A percentile compares a stretch with the other conserved stretches of the same genome.
phyloP scores from a whole-genome alignment of 2,329 filamentous ascomycete species.

The Exophiala xenobiotica region DNA sequence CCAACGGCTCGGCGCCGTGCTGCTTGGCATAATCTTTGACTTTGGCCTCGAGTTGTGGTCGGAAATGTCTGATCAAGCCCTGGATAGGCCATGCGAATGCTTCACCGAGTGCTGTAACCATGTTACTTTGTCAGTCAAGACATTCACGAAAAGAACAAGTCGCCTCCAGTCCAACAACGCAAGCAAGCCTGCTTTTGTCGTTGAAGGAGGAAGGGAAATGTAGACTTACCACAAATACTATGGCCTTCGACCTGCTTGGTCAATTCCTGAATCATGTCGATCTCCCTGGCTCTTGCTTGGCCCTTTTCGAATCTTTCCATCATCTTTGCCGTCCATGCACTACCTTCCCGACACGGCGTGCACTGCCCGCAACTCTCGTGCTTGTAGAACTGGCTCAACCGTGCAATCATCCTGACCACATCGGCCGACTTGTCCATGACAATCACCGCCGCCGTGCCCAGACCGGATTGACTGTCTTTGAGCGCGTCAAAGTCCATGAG shows the following conservation, averaged over 20 bases:
- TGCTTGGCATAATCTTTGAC: slow-evolving; percentile 77
- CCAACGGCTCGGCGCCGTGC: slow-evolving; percentile 69
- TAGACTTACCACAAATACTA: slow-evolving; percentile 83
- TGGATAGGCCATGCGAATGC: slow-evolving; percentile 98
- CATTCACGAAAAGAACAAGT: too few relatives aligned
- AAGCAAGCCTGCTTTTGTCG: background rate
- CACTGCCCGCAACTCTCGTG: slow-evolving; percentile 98
- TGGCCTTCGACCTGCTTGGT: slow-evolving; percentile 99
- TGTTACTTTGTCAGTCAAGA: slow-evolving; percentile 33
- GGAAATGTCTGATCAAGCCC: slow-evolving; percentile 96
- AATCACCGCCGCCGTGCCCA: slow-evolving; percentile 95
- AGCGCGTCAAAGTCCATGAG: slow-evolving; percentile 98
- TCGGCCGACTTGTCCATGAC: slow-evolving; percentile 99
- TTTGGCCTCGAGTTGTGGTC: slow-evolving; percentile 88
- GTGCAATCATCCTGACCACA: slow-evolving; percentile 88
- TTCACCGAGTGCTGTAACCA: slow-evolving; percentile 73
- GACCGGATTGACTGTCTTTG: slow-evolving; percentile 95
- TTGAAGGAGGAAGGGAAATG: slow-evolving; percentile 9
- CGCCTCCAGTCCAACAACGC: too few relatives aligned
- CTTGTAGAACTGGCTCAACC: slow-evolving; percentile 94
- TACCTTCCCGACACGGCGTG: slow-evolving; percentile 98
- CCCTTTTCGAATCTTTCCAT: slow-evolving; percentile 96
- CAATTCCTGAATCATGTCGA: slow-evolving; percentile 98
- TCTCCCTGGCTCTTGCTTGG: slow-evolving; percentile 83
- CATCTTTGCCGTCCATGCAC: slow-evolving; percentile 99